phyloP scores from a whole-genome alignment of 768 basidiomycete species.

The Auriscalpium microsporum region DNA sequence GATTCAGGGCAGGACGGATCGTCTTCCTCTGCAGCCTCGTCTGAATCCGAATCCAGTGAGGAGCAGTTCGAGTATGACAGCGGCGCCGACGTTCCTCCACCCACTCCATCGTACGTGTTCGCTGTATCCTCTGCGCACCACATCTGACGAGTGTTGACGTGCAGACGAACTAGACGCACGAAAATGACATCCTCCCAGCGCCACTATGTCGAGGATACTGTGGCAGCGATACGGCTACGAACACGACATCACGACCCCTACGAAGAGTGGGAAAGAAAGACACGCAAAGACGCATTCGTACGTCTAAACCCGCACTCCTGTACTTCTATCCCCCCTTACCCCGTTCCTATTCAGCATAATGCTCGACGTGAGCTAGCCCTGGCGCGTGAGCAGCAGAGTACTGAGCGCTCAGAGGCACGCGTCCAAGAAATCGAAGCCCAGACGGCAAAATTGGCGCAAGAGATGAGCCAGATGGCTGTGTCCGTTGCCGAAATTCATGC shows the following conservation, averaged over 20 bases:
- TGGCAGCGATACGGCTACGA: conserved; percentile 37
- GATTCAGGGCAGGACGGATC: neutral
- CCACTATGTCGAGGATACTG: conserved; percentile 33
- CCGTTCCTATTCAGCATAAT: conserved; percentile 22
- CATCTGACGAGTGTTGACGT: neutral
- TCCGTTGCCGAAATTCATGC: conserved; percentile 36
- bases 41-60: neutral
- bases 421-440: conserved; percentile 22
- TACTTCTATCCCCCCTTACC: neutral
- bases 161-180: neutral
- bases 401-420: conserved; percentile 14
- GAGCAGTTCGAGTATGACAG: neutral
- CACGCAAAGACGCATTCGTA: conserved; percentile 39
- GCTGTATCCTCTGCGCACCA: neutral
- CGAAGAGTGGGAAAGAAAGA: conserved; percentile 44
- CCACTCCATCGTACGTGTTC: neutral
- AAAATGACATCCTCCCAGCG: conserved; percentile 15
- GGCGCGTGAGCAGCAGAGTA: conserved; percentile 11
- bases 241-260: conserved; percentile 37
- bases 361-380: conserved; percentile 27
- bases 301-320: conserved; percentile 5
- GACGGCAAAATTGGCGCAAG: conserved; percentile 35
- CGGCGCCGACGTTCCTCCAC: neutral
- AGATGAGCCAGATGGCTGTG: conserved; percentile 43
- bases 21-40: neutral